These are phyloP conservation scores for Globisporangium cederbergense DNA, from an alignment of 352 stramenopile species.

Conservation along the genomic window DNA sequence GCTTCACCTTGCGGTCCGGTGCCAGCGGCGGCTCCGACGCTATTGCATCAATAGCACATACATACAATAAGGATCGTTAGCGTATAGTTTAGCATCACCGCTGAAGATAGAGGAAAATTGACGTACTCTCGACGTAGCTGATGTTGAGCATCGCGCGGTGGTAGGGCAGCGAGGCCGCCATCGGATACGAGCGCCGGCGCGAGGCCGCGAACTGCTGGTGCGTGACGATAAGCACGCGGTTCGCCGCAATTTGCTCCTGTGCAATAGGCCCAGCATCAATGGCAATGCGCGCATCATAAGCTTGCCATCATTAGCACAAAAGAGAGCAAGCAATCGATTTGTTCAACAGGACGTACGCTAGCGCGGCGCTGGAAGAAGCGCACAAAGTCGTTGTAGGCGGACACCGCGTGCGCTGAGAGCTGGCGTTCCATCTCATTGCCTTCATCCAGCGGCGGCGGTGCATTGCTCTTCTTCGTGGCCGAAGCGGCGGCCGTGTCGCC, in stretches of 20 bases:
- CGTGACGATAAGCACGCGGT: conserved; percentile 40
- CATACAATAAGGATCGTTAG: not conserved
- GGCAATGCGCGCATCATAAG: not conserved
- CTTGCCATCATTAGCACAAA: not conserved
- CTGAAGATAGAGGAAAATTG: conserved; percentile 4
- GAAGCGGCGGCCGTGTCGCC: not conserved
- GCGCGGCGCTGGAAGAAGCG: conserved; percentile 47
- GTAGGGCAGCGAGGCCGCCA: conserved; percentile 20
- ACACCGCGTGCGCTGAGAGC: conserved; percentile 57
- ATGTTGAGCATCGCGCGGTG: conserved; percentile 44
- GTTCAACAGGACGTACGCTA: conserved; percentile 37
- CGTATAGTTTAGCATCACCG: not conserved
- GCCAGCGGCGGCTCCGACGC: conserved; percentile 39
- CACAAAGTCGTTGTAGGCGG: conserved; percentile 72
- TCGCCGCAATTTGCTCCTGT: conserved; percentile 57
- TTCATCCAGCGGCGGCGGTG: conserved; percentile 16
- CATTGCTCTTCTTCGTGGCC: not conserved
- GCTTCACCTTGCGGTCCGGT: conserved; percentile 21
- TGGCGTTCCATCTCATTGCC: conserved; percentile 66
- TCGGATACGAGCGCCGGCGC: conserved; percentile 26
- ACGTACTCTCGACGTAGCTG: conserved; percentile 45
- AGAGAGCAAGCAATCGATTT: not conserved
- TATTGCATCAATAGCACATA: conserved; percentile 12
- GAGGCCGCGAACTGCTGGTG: conserved; percentile 27
- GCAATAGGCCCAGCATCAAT: not conserved